A percentile compares a stretch with the other conserved stretches of the same genome.
Conservation (phyloP, 1,139 yeast genomes). For the Chernovozyma sophiae-reginae region DNA sequence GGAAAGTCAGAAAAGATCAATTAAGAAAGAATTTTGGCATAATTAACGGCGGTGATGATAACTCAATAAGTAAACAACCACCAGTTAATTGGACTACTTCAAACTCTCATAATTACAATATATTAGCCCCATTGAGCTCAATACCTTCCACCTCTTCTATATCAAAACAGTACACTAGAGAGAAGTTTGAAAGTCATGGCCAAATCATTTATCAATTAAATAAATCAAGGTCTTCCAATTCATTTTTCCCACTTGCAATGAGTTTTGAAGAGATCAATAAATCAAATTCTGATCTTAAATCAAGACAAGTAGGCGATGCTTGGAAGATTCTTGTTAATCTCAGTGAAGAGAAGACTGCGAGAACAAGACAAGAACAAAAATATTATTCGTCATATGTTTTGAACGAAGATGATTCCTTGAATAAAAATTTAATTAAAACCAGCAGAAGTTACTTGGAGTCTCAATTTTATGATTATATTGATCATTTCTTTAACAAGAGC, state of each 20-base stretch:
- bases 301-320: conserved; percentile 60
- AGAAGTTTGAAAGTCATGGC: conserved; percentile 72
- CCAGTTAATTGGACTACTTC: conserved; percentile 4
- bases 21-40: conserved; percentile 67
- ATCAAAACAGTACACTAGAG: conserved; percentile 38
- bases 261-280: conserved; percentile 54
- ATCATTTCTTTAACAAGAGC: conserved; percentile 62
- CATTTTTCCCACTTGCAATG: conserved; percentile 47
- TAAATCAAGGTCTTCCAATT: conserved; percentile 55
- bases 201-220: conserved; percentile 66
- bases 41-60: conserved; percentile 15
- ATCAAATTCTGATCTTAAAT: conserved; percentile 48
- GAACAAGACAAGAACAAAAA: conserved; percentile 42
- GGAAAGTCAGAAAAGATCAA: conserved; percentile 75
- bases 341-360: conserved; percentile 33
- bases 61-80: not conserved
- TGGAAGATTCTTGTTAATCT: conserved; percentile 55
- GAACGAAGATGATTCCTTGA: conserved; percentile 21
- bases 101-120: conserved; percentile 20
- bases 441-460: conserved; percentile 63
- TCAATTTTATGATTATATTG: conserved; percentile 75
- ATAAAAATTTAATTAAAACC: conserved; percentile 49
- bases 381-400: conserved; percentile 35
- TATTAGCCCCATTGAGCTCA: conserved; percentile 30
- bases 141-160: conserved; percentile 15